Conservation (phyloP, 371 early-diverging fungal genomes). For the Syncephalastrum contaminatum region DNA sequence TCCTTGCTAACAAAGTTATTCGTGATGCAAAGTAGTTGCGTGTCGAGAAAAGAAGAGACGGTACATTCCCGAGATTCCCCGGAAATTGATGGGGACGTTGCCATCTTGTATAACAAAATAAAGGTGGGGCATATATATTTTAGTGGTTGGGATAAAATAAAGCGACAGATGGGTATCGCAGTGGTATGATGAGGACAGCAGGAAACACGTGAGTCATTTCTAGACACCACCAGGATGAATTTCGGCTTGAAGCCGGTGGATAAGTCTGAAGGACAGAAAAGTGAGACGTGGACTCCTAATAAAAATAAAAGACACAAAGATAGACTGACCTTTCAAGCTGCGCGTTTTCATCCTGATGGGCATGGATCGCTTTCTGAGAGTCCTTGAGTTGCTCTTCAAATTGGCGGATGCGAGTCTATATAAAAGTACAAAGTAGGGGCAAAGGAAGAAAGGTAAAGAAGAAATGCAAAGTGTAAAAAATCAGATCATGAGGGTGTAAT, state of each 20-base stretch:
- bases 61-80: too few relatives aligned
- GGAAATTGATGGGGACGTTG: too few relatives aligned
- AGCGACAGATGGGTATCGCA: too few relatives aligned
- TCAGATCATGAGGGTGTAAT: constrained; percentile 33
- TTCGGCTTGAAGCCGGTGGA: constrained; percentile 38
- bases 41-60: too few relatives aligned
- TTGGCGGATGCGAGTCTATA: constrained; percentile 29
- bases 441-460: constrained; percentile 16
- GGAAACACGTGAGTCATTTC: neutral
- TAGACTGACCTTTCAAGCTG: constrained; percentile 30
- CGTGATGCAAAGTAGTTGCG: too few relatives aligned
- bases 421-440: constrained; percentile 20
- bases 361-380: constrained; percentile 21
- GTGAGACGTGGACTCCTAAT: neutral
- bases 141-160: too few relatives aligned
- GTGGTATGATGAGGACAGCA: too few relatives aligned
- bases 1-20: too few relatives aligned
- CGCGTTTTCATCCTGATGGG: constrained; percentile 32
- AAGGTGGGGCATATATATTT: too few relatives aligned
- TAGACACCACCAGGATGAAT: constrained; percentile 11
- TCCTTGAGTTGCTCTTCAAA: constrained; percentile 24
- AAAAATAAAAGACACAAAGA: neutral
- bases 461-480: constrained; percentile 6
- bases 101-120: too few relatives aligned
- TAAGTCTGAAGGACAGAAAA: constrained; percentile 22